A percentile compares a stretch with the other conserved stretches of the same genome.
These are phyloP conservation scores for Akanthomyces dipterigenus DNA, from an alignment of 2,329 filamentous ascomycete species.

Conservation along the genomic window DNA sequence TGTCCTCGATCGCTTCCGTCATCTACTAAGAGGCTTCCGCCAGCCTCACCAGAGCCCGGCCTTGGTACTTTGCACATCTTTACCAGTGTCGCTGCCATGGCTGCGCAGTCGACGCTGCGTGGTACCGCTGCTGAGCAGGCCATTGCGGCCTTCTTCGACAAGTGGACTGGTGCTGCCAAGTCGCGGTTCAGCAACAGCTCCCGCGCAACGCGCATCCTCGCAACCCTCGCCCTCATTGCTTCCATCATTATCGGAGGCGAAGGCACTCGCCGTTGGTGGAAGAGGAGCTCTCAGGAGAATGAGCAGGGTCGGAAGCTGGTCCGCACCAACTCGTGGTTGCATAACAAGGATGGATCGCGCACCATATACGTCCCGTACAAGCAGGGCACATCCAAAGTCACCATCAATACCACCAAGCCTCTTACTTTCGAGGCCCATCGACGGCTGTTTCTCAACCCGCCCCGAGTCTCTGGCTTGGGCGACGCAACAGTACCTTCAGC, in stretches of 20 bases:
- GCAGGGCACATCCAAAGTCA: constrained; percentile 80
- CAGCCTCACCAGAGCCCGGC: not conserved
- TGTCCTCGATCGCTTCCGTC: constrained; percentile 7
- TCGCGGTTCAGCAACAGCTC: constrained; percentile 57
- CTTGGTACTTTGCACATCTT: not conserved
- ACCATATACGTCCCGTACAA: constrained; percentile 95
- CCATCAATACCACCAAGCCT: constrained; percentile 81
- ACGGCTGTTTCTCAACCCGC: constrained; percentile 85
- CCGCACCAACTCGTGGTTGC: constrained; percentile 84
- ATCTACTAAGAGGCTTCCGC: not conserved
- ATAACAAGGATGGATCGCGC: constrained; percentile 88
- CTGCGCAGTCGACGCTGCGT: constrained; percentile 78
- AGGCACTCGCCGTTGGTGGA: constrained; percentile 74
- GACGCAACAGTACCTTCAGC: constrained; percentile 74
- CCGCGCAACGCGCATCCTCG: constrained; percentile 64
- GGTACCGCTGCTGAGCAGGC: constrained; percentile 59
- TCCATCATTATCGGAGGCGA: constrained; percentile 75
- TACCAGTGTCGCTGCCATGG: constrained; percentile 49
- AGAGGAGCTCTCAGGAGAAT: constrained; percentile 63
- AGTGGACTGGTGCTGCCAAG: constrained; percentile 48
- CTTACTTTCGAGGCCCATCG: constrained; percentile 96
- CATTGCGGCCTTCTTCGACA: constrained; percentile 56
- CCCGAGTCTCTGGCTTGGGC: constrained; percentile 69
- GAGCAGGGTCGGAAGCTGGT: constrained; percentile 78
- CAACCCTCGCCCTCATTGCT: constrained; percentile 66